phyloP scores from a whole-genome alignment of 139 green algal genomes.

The Yamagishiella unicocca region DNA sequence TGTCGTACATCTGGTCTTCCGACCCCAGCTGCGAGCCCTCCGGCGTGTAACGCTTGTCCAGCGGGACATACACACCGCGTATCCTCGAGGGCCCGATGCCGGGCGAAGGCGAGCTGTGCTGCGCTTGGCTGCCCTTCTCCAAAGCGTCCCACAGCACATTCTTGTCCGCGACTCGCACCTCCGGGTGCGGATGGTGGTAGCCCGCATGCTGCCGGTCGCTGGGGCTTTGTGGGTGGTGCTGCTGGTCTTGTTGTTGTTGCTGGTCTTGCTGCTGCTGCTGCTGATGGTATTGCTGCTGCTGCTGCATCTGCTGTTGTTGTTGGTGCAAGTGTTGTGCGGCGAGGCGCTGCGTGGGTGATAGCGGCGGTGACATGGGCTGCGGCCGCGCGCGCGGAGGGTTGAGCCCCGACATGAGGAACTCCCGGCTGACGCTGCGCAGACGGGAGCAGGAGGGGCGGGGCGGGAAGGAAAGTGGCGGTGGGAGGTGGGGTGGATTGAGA shows the following conservation, averaged over 20 bases:
- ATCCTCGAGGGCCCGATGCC: background rate
- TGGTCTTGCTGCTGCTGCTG: no score
- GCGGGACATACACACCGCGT: conserved; percentile 24
- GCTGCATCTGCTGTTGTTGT: background rate
- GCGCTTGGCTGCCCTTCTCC: background rate
- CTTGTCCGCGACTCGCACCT: background rate
- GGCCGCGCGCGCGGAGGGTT: background rate
- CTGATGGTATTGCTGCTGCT: background rate
- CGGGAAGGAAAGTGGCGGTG: background rate
- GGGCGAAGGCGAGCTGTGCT: background rate
- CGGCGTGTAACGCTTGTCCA: background rate
- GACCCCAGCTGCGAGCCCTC: background rate
- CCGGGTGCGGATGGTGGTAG: background rate
- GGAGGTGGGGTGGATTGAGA: background rate
- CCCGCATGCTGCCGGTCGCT: background rate
- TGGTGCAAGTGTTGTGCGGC: background rate
- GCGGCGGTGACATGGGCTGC: background rate
- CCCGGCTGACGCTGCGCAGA: conserved; percentile 22
- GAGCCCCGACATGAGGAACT: conserved; percentile 31
- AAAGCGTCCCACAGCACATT: background rate
- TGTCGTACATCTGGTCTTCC: background rate
- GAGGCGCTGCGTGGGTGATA: background rate
- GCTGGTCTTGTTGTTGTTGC: no score
- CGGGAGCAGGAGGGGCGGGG: background rate
- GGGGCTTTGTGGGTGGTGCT: no score